A percentile compares a stretch with the other conserved stretches of the same genome.
These are phyloP conservation scores for Ophiostoma ulmi DNA, from an alignment of 2,329 filamentous ascomycete genomes.

Conservation along the genomic window DNA sequence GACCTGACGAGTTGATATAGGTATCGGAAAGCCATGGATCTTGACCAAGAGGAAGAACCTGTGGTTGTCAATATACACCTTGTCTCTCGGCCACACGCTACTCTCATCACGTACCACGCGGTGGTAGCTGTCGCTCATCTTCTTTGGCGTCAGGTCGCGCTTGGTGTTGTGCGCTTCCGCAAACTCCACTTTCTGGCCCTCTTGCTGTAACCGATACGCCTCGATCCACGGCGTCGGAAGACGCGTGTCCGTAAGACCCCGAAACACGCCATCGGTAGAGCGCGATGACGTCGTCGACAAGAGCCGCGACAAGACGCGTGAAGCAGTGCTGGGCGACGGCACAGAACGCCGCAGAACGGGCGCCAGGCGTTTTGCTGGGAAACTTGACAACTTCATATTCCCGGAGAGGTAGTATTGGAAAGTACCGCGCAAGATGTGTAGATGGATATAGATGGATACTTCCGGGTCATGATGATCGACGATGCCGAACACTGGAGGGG, in stretches of 20 bases:
- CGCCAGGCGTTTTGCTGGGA: neutral
- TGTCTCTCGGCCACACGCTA: neutral
- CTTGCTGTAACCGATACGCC: slow-evolving; percentile 53
- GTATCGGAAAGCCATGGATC: slow-evolving; percentile 74
- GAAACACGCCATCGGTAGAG: slow-evolving; percentile 38
- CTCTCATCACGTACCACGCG: slow-evolving; percentile 46
- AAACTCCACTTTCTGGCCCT: slow-evolving; percentile 34
- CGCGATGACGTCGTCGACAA: slow-evolving; percentile 20
- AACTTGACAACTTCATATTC: neutral
- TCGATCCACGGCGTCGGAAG: slow-evolving; percentile 61
- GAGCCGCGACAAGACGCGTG: neutral
- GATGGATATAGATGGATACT: neutral
- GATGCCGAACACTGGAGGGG: neutral
- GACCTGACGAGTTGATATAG: slow-evolving; percentile 70
- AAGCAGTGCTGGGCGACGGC: neutral
- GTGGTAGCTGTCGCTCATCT: slow-evolving; percentile 67
- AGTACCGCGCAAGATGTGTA: neutral
- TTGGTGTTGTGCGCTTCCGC: slow-evolving; percentile 35
- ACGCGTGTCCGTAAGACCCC: slow-evolving; percentile 35
- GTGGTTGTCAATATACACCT: neutral
- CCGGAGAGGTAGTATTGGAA: neutral
- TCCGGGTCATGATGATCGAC: neutral
- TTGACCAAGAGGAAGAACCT: slow-evolving; percentile 58
- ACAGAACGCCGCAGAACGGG: neutral
- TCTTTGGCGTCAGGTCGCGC: slow-evolving; percentile 58